A percentile compares a stretch with the other conserved stretches of the same genome.
These are phyloP conservation scores for Sarocladiaceae sp. DNA, from an alignment of 2,329 filamentous ascomycete species.

Conservation along the genomic window DNA sequence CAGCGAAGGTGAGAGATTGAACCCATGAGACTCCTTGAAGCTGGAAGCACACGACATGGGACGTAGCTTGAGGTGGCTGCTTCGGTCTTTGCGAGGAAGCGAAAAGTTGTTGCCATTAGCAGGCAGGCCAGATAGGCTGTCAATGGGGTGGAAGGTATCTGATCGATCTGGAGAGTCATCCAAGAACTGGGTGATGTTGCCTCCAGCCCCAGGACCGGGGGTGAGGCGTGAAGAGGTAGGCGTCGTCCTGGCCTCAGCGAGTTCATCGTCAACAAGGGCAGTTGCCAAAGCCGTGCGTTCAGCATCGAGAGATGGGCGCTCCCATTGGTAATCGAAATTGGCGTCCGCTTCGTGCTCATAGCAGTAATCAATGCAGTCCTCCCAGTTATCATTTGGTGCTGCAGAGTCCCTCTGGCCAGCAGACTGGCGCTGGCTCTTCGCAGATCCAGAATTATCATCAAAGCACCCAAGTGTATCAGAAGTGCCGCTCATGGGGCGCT, in stretches of 20 bases:
- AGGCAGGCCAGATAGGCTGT: background rate
- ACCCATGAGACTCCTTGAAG: slow-evolving; percentile 54
- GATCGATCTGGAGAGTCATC: background rate
- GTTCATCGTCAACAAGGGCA: slow-evolving; percentile 18
- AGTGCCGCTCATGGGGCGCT: slow-evolving; percentile 39
- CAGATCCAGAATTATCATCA: slow-evolving; percentile 17
- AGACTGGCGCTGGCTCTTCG: background rate
- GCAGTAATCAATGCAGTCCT: slow-evolving; percentile 64
- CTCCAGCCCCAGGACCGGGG: background rate
- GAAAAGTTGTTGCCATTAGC: slow-evolving; percentile 41
- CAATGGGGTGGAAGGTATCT: background rate
- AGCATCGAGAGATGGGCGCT: slow-evolving; percentile 47
- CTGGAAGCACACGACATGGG: slow-evolving; percentile 43
- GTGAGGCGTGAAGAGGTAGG: background rate
- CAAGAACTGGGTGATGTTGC: background rate
- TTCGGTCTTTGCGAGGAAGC: slow-evolving; percentile 34
- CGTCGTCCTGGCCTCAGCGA: slow-evolving; percentile 15
- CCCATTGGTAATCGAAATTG: slow-evolving; percentile 61
- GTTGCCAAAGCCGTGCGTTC: slow-evolving; percentile 16
- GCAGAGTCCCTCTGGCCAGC: background rate
- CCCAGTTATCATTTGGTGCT: slow-evolving; percentile 45
- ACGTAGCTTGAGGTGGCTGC: slow-evolving; percentile 24
- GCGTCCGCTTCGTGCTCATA: slow-evolving; percentile 64
- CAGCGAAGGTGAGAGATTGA: slow-evolving; percentile 54
- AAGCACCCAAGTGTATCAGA: slow-evolving; percentile 47